Evolutionary conservation across 78 protist species (phyloP).

Genomic region (Creolimax fragrantissima): DNA sequence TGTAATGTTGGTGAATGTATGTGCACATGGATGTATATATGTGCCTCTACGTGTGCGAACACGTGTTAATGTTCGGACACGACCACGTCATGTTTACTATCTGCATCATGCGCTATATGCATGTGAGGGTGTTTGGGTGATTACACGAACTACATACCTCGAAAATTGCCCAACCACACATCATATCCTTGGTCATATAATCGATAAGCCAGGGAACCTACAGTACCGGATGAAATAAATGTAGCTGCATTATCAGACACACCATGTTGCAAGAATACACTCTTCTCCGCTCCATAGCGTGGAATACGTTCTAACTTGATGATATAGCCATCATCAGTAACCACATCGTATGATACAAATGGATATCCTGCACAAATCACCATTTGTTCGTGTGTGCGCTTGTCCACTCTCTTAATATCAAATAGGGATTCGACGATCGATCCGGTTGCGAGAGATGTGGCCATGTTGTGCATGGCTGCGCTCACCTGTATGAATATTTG

Average conservation of each 20-base stretch:
- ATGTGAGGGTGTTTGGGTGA: neutral
- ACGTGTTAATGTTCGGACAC: neutral
- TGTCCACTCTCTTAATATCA: neutral
- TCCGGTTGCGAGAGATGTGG: neutral
- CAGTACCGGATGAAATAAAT: neutral
- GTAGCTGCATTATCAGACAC: slow-evolving; percentile 2
- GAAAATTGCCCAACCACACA: neutral
- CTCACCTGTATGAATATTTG: neutral
- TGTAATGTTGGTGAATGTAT: too few species aligned
- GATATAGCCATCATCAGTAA: neutral
- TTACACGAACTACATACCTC: neutral
- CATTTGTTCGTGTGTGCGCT: slow-evolving; percentile 4
- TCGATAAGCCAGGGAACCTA: neutral
- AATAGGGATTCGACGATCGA: neutral
- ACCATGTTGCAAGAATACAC: neutral
- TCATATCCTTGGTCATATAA: neutral
- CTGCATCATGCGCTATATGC: neutral
- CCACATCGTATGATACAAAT: neutral
- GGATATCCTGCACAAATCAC: neutral
- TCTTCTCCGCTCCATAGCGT: neutral
- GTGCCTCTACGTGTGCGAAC: neutral
- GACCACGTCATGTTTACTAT: neutral
- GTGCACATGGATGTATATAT: neutral
- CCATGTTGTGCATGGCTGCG: neutral
- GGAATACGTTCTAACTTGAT: neutral